Base-by-base conservation (phyloP, 805 yeast species). In the Ogataea ganodermae region DNA sequence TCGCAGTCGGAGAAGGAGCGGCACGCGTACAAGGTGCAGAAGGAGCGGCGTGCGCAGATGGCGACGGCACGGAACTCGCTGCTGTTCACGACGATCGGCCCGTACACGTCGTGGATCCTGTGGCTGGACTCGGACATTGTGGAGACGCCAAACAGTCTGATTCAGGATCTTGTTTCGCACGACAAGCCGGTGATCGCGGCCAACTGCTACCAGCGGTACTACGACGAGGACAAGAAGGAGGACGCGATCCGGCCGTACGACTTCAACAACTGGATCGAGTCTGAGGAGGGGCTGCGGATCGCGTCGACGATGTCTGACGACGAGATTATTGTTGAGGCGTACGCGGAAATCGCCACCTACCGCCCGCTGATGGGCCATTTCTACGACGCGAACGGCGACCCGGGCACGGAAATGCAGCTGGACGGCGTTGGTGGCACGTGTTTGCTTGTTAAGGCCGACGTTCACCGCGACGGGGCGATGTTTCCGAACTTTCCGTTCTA, bases 361-460 rank as follows among this genome's bases (percentile, higher is more conserved):
- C 80, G 99, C 68, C 86, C 96, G 13, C 74, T 94, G 58, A 94
- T 94, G 99, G 98, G 96, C 0, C 83, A 85, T 61, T 80, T 82
- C 65, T 87, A 86, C 67, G 86, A 86, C 59, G 69, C 82, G 4
- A 70, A 74, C 6, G 94, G 86, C 22, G 84, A 83, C 48, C 50
- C 62, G 10, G 73, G 76, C 55, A 77, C 83, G 3, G 92, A 84
- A 62, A 85, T 94, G 87, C 80, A 79, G 38, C 75, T 94, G 50
- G 98, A 94, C 66, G 99, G 99, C 65, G 98, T 94, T 48, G 99
- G 99, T 45, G 98, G 97, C 53, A 96, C 97, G 18, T 96, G 97
- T 35, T 83, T 96, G 26, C 67, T 94, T 70, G 99, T 94, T 24
- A 89, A 92, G 64, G 96, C 97, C 9, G 97, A 91, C 57, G 99